A percentile compares a stretch with the other conserved stretches of the same genome.
Conservation (phyloP, 164 flowering plant species). For the Vitis riparia region DNA sequence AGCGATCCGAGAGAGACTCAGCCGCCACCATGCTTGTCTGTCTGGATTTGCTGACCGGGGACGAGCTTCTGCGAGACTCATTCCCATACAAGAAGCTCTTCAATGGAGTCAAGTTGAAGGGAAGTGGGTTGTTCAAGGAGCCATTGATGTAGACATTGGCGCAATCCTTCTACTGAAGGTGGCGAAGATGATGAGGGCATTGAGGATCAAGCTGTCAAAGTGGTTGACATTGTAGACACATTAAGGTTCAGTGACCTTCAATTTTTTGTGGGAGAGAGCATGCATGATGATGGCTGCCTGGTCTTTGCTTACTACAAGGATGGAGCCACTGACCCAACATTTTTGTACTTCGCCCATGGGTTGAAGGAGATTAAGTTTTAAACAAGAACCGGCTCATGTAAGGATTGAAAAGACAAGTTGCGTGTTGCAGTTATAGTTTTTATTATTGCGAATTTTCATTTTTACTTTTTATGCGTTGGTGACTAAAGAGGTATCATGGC, state of each 20-base stretch:
- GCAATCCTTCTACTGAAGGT: slow-evolving; percentile 96
- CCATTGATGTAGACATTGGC: slow-evolving; percentile 83
- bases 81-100: slow-evolving; percentile 57
- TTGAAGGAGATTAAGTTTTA: slow-evolving; percentile 32
- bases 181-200: slow-evolving; percentile 84
- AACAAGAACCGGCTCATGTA: too few species aligned
- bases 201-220: slow-evolving; percentile 76
- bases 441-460: slow-evolving; percentile 13
- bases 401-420: too few species aligned
- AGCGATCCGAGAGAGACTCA: slow-evolving; percentile 15
- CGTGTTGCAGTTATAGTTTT: too few species aligned
- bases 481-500: not conserved
- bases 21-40: slow-evolving; percentile 36
- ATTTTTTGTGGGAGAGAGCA: slow-evolving; percentile 83
- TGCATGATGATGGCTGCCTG: slow-evolving; percentile 64
- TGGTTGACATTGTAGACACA: slow-evolving; percentile 89
- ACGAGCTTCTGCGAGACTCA: slow-evolving; percentile 71
- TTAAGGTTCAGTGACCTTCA: slow-evolving; percentile 19
- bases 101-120: slow-evolving; percentile 61
- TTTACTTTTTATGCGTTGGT: not conserved
- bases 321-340: slow-evolving; percentile 73
- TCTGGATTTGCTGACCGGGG: slow-evolving; percentile 41
- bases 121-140: slow-evolving; percentile 93
- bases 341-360: slow-evolving; percentile 40
- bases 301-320: slow-evolving; percentile 95